Evolutionary conservation across 495 filamentous ascomycete species (phyloP), one percentile per base, ranked within the genome.

Genomic region (Pyronema domesticum): DNA sequence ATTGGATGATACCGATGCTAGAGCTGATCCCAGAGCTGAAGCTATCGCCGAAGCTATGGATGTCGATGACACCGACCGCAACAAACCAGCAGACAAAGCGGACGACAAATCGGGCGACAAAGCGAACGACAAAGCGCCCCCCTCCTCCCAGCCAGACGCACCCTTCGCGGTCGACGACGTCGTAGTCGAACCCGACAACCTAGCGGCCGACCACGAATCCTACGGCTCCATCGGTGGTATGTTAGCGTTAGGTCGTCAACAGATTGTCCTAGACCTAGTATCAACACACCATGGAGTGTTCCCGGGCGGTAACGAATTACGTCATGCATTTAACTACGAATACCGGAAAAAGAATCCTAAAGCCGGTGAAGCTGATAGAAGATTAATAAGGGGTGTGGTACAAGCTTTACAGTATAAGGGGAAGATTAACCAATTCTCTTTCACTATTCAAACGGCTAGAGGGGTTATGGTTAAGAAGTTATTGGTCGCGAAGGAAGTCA

Each of bases 301-400:
- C 54, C 85, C 85, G 9, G 78, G 80, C 19, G 77, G 80, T n/a
- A 73, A 74, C 51, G 79, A 84, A 46, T 69, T 95, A 3, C 83
- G 79, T 67, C 76, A 79, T 59, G 80, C 85, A n/a, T 79, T 87
- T 53, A 57, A 62, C 33, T 60, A 61, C 30, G 53, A 57, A 10
- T 66, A 65, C 44, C 57, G 59, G 42, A 56, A 62, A 50, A 66
- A 57, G 47, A 66, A 66, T 36, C 63, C 63, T 23, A 65, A 65
- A 39, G 64, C 63, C 19, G 63, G 63, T 13, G 51, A 60, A 17
- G 60, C 63, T 36, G 63, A 66, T 54, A 60, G 63, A 18, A 54
- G 63, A 34, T 48, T 66, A 48, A 59, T 66, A 34, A 42, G 64
- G 35, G 59, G 59, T 42, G 70, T 80, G 0, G 68, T 91, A 52